phyloP scores from a whole-genome alignment of 2,329 filamentous ascomycete genomes.

The Fusarium pseudonygamai region DNA sequence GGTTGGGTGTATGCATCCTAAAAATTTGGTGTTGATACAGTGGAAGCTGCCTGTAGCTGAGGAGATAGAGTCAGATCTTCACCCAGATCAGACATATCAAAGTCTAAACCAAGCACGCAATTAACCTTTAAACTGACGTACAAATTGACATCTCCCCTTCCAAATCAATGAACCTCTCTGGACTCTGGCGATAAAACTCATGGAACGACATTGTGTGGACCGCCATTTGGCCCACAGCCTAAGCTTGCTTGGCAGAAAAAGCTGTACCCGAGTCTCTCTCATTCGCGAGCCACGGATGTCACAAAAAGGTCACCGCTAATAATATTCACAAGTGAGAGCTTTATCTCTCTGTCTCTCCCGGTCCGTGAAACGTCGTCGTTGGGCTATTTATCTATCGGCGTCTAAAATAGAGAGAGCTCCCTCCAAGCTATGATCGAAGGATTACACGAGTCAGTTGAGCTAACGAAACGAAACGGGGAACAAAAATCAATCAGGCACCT shows the following conservation, averaged over 20 bases:
- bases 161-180: neutral
- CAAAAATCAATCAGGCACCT: neutral
- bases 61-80: neutral
- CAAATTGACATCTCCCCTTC: accelerated
- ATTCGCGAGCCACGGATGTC: conserved; percentile 3
- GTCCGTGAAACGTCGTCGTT: neutral
- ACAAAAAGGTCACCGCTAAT: conserved; percentile 18
- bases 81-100: neutral
- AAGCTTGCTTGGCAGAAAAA: conserved; percentile 22
- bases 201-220: conserved; percentile 30
- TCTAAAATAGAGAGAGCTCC: neutral
- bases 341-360: neutral
- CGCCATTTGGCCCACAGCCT: conserved; percentile 18
- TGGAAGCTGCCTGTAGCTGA: neutral
- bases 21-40: conserved; percentile 18
- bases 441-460: neutral
- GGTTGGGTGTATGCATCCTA: conserved; percentile 13
- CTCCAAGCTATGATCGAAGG: neutral
- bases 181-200: conserved; percentile 10
- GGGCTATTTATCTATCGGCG: conserved; percentile 1
- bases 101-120: neutral
- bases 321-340: neutral
- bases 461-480: neutral
- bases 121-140: neutral
- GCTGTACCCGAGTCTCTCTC: conserved; percentile 1